Evolutionary conservation across 1,284 basidiomycete species (phyloP).

Genomic region (Phylloporus gajari): DNA sequence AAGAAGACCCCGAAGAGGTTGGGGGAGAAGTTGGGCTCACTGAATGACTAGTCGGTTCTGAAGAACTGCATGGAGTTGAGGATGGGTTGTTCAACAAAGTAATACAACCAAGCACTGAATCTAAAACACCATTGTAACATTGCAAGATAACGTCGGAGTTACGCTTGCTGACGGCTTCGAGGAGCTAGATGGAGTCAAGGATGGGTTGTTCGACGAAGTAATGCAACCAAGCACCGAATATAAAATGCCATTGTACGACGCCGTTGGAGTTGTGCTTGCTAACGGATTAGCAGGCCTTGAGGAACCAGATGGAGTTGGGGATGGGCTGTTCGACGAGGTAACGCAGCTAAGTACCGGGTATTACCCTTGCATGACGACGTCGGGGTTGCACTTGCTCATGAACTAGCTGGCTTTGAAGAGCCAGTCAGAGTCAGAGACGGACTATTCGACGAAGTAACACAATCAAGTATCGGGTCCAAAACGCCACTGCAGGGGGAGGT

Average conservation of each 20-base stretch:
- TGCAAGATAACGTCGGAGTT: conserved; percentile 13
- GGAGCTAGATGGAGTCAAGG: conserved; percentile 17
- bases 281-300: neutral
- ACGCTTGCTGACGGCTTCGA: neutral
- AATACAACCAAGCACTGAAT: conserved; percentile 21
- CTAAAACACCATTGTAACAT: conserved; percentile 26
- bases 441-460: conserved; percentile 3
- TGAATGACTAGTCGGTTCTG: too few relatives aligned
- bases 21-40: neutral
- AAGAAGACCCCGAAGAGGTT: conserved; percentile 18
- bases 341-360: conserved; percentile 14
- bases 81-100: conserved; percentile 4
- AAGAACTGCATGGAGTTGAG: too few relatives aligned
- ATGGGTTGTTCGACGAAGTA: conserved; percentile 10
- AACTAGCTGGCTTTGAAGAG: neutral
- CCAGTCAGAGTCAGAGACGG: conserved; percentile 19
- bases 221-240: neutral
- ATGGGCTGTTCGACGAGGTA: neutral
- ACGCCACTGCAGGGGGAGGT: neutral
- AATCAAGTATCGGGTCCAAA: neutral
- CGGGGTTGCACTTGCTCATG: neutral
- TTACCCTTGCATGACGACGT: conserved; percentile 20
- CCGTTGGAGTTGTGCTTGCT: conserved; percentile 8
- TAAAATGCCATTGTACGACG: neutral
- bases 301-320: neutral